Percentiles rank a stretch among this genome's conserved stretches.
phyloP scores from a whole-genome alignment of 2,329 filamentous ascomycete species.

The Phyllosticta paracitricarpa region DNA sequence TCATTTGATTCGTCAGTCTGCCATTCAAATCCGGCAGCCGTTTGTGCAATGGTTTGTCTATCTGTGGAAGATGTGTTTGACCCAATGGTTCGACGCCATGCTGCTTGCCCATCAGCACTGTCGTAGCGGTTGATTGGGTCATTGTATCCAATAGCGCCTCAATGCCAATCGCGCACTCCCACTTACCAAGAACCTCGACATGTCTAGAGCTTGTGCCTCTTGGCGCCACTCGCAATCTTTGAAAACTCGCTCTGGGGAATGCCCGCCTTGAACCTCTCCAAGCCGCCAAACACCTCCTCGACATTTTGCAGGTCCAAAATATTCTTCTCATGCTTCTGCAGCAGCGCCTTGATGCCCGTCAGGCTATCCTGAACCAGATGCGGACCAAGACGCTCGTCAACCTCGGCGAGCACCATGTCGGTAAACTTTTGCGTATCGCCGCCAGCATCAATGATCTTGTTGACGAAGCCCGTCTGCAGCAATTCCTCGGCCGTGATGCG shows the following conservation, averaged over 20 bases:
- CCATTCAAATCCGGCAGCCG: too few relatives aligned
- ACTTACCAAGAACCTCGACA: not conserved
- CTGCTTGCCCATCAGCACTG: too few relatives aligned
- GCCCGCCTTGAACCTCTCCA: slow-evolving; percentile 70
- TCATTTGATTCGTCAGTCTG: too few relatives aligned
- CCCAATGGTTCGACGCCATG: too few relatives aligned
- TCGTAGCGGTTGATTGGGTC: too few relatives aligned
- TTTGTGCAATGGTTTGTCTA: too few relatives aligned
- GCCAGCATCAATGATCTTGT: slow-evolving; percentile 61
- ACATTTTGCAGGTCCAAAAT: slow-evolving; percentile 67
- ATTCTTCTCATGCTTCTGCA: slow-evolving; percentile 63
- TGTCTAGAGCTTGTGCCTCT: slow-evolving; percentile 85
- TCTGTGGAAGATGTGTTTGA: too few relatives aligned
- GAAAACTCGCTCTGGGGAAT: slow-evolving; percentile 82
- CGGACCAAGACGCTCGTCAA: slow-evolving; percentile 67
- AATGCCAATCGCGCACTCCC: too few relatives aligned
- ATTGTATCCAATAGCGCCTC: too few relatives aligned
- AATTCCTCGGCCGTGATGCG: slow-evolving; percentile 65
- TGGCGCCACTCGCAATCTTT: slow-evolving; percentile 76
- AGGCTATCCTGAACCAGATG: slow-evolving; percentile 75
- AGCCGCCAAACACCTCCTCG: slow-evolving; percentile 72
- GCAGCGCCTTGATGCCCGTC: slow-evolving; percentile 73
- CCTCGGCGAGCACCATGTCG: slow-evolving; percentile 62
- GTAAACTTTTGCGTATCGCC: slow-evolving; percentile 61
- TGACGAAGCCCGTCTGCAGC: slow-evolving; percentile 69